Percentiles rank a stretch among this genome's conserved stretches.
Conservation (phyloP, 2,329 filamentous ascomycete genomes). For the Setomelanomma holmii region DNA sequence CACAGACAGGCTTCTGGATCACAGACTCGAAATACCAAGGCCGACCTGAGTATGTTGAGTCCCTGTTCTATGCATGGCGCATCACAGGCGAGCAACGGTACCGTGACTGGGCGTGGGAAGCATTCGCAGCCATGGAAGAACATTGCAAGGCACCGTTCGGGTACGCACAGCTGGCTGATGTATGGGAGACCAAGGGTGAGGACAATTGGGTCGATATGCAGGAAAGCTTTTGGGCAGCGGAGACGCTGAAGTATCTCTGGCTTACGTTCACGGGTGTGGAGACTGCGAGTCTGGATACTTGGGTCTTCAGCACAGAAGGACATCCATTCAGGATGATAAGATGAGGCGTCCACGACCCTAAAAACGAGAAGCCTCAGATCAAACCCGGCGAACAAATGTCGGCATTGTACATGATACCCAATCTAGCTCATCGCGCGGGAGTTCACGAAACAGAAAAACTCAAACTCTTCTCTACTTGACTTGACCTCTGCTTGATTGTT, state of each 20-base stretch:
- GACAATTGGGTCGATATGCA: conserved; percentile 46
- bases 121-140: conserved; percentile 45
- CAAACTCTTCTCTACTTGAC: too few relatives aligned
- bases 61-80: conserved; percentile 51
- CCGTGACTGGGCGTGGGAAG: conserved; percentile 53
- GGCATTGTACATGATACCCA: too few relatives aligned
- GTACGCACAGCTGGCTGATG: conserved; percentile 48
- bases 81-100: conserved; percentile 50
- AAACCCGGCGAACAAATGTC: too few relatives aligned
- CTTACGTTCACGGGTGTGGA: conserved; percentile 48
- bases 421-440: too few relatives aligned
- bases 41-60: conserved; percentile 51
- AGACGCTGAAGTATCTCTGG: conserved; percentile 52
- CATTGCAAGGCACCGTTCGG: conserved; percentile 49
- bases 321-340: conserved; percentile 50
- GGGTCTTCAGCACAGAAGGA: conserved; percentile 55
- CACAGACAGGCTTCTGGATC: conserved; percentile 43
- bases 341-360: too few relatives aligned
- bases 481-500: too few relatives aligned
- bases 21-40: conserved; percentile 42
- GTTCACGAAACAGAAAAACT: too few relatives aligned
- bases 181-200: conserved; percentile 34
- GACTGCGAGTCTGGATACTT: conserved; percentile 48
- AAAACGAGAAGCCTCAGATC: too few relatives aligned
- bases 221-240: conserved; percentile 50